These are phyloP conservation scores for Botrytis squamosa DNA, from an alignment of 2,329 filamentous ascomycete genomes.

Conservation along the genomic window DNA sequence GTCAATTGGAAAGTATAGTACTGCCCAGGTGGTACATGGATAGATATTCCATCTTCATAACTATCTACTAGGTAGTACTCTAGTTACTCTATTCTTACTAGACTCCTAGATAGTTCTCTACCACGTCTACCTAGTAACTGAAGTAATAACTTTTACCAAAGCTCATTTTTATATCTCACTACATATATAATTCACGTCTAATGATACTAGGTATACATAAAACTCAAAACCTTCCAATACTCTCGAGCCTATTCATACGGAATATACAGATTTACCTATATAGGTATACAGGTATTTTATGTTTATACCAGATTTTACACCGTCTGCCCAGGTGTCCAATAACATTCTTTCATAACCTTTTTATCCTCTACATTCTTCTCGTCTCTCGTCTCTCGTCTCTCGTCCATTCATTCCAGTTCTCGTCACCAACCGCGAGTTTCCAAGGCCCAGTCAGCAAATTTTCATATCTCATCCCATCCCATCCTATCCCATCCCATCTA, in stretches of 20 bases:
- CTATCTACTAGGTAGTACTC: neutral
- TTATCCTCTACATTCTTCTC: neutral
- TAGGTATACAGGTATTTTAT: no score
- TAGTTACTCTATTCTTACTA: no score
- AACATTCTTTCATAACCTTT: neutral
- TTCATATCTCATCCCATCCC: neutral
- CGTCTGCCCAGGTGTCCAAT: no score
- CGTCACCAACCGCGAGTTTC: constrained; percentile 4
- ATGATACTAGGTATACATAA: neutral
- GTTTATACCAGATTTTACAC: neutral
- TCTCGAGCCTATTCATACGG: neutral
- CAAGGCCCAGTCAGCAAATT: neutral
- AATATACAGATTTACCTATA: neutral
- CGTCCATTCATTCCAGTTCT: neutral
- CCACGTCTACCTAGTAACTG: neutral
- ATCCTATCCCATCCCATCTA: neutral
- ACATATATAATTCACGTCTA: neutral
- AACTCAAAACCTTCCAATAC: neutral
- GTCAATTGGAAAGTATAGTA: neutral
- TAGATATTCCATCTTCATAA: neutral
- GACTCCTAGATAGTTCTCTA: neutral
- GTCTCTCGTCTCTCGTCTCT: neutral
- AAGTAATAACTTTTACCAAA: neutral
- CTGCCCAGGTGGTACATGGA: neutral
- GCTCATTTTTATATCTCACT: neutral